Evolutionary conservation across 352 stramenopile species (phyloP).

Genomic region (Albugo laibachii): DNA sequence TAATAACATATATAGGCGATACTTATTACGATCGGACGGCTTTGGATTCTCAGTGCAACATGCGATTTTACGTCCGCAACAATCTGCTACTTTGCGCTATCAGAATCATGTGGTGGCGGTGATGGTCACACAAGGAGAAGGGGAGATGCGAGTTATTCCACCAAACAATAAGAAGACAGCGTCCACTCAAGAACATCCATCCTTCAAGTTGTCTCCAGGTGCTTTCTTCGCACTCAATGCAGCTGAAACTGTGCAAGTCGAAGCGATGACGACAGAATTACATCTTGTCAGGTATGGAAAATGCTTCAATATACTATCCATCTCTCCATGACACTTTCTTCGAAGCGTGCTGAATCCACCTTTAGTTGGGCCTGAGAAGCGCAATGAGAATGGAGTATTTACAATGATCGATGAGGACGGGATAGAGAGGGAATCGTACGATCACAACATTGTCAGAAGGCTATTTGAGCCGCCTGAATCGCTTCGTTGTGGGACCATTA

Average conservation of each 20-base stretch:
- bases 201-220: conserved; percentile 15
- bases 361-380: conserved; percentile 31
- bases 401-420: conserved; percentile 43
- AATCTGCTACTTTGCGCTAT: conserved; percentile 30
- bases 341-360: conserved; percentile 59
- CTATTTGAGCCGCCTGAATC: conserved; percentile 59
- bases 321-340: not conserved
- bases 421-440: conserved; percentile 31
- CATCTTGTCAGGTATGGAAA: conserved; percentile 31
- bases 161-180: conserved; percentile 14
- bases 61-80: conserved; percentile 36
- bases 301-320: not conserved
- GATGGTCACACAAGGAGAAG: conserved; percentile 36
- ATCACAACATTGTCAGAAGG: conserved; percentile 20
- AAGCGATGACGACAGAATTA: conserved; percentile 35
- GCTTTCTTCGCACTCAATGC: conserved; percentile 43
- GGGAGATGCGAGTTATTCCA: conserved; percentile 30
- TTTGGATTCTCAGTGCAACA: conserved; percentile 64
- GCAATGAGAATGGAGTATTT: conserved; percentile 28
- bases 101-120: conserved; percentile 60
- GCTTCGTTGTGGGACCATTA: conserved; percentile 43
- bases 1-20: conserved; percentile 15
- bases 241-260: conserved; percentile 24
- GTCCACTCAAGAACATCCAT: conserved; percentile 10
- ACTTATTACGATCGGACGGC: conserved; percentile 44